Evolutionary conservation across 2,329 filamentous ascomycete species (phyloP), one percentile per base, ranked within the genome.

Genomic region (Thelonectria olida): DNA sequence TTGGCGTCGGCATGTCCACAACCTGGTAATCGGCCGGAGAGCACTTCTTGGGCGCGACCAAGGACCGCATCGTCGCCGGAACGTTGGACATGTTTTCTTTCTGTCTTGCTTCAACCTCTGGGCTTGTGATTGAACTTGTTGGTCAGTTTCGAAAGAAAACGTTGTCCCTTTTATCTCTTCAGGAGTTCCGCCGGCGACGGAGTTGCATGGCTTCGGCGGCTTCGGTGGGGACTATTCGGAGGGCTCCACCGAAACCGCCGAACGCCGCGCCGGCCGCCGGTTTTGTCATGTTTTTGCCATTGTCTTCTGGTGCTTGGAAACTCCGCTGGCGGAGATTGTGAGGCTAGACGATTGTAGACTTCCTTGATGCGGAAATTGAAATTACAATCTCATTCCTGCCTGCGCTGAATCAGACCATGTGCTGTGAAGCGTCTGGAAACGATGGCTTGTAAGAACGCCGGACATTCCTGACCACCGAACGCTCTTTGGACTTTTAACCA

Each of bases 31-130:
- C 71, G 1, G 69, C 69, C 1, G 82, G 81, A 5, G 62, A 65
- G 63, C 78, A 77, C 56, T 77, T 76, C 42, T 73, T 78, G 0
- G 73, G 77, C 25, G 79, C 78, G 13, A 79, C 76, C 36, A 84
- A 75, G 6, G 80, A 76, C 61, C 80, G 79, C 79, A 81, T 83
- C 1, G 74, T 81, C 5, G 63, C 41, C n/a, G 78, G 75, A 47
- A 79, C 36, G 15, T 66, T 53, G 2, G 66, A 41, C 76, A 78
- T 79, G 13, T 44, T 66, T 42, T 22, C 2, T n/a, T 17, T 19
- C 15, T n/a, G 20, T 17, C 15, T 15, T 15, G 1, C 8, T 27
- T 38, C 7, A 25, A 28, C n/a, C 25, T n/a, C 8, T 19, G 28
- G 3, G 1, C 12, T 15, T 6, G 13, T 7, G 2, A 22, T 7